Base-by-base conservation (phyloP, 495 filamentous ascomycete species). In the Podospora comata region DNA sequence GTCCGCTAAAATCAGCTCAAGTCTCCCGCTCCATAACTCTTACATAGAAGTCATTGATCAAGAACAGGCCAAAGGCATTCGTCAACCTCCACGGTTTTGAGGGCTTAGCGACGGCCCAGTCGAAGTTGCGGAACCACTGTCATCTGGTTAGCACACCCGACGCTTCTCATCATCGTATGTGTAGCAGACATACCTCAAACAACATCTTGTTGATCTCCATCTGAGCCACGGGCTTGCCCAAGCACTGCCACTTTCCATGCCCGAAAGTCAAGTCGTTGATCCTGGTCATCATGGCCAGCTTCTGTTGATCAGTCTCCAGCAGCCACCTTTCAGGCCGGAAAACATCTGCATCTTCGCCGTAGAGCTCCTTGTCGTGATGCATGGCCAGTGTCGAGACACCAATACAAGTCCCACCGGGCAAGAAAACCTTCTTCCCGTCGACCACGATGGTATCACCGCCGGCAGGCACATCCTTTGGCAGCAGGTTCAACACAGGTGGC, bases 321-420 rank as follows among this genome's bases (percentile, higher is more conserved):
- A 87, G 76, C 85, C 86, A 88, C 62, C 85, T 74, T 68, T 85
- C 85, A 0, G 85, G 86, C 7, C 80, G 75, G 67, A 84, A 88
- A 11, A 73, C 60, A 56, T 80, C 73, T 1, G 76, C 78, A 71
- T 86, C 81, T 34, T 75, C 72, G 0, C 85, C 85, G 66, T 76
- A 86, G 5, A 86, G 67, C 9, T 71, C 70, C 67, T 71, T 60
- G 65, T 69, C 62, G 71, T 74, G 27, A 4, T 79, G 70, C 20
- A 79, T 71, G 32, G 65, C 70, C 71, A 73, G 72, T 23, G 68
- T 62, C 9, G 66, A 69, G 63, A 81, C 78, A 0, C 82, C 83
- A 53, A 88, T 78, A 13, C 80, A 72, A 1, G 79, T 81, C 26
- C 82, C 83, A 0, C 76, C 84, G 0, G 85, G 85, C 5, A 88